These are phyloP conservation scores for Pholiota conissans DNA, from an alignment of 768 basidiomycete species.

Conservation along the genomic window DNA sequence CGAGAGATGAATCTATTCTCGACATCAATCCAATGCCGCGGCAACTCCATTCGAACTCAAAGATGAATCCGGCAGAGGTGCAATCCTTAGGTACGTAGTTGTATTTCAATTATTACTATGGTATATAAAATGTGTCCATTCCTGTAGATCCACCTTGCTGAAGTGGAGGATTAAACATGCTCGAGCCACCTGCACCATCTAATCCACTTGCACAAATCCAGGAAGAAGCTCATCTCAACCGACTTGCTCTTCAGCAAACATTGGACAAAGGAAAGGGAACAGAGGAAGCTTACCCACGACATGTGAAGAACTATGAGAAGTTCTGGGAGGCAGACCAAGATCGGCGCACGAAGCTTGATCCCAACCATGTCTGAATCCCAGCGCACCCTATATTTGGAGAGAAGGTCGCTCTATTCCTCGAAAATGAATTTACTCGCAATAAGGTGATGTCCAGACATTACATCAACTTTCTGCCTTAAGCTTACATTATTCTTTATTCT, in stretches of 20 bases:
- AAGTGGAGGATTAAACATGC: too few relatives aligned
- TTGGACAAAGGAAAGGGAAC: neutral
- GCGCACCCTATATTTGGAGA: neutral
- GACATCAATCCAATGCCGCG: too few relatives aligned
- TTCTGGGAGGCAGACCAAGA: constrained; percentile 1
- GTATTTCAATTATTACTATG: too few relatives aligned
- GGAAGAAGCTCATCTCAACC: neutral
- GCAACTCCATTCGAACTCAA: too few relatives aligned
- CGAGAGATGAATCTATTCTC: too few relatives aligned
- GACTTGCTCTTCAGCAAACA: neutral
- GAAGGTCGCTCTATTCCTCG: neutral
- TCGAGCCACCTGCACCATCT: too few relatives aligned
- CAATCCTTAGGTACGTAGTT: too few relatives aligned
- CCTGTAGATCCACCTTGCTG: too few relatives aligned
- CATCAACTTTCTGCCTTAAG: neutral
- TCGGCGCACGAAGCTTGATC: neutral
- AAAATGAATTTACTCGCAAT: neutral
- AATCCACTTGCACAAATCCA: neutral
- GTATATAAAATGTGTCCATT: too few relatives aligned
- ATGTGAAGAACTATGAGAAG: neutral
- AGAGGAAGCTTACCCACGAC: neutral
- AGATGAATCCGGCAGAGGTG: too few relatives aligned
- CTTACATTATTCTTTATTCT: neutral
- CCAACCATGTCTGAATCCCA: neutral
- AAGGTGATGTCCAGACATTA: too few relatives aligned